phyloP scores from a whole-genome alignment of 768 basidiomycete genomes.

The Lactarius quietus region DNA sequence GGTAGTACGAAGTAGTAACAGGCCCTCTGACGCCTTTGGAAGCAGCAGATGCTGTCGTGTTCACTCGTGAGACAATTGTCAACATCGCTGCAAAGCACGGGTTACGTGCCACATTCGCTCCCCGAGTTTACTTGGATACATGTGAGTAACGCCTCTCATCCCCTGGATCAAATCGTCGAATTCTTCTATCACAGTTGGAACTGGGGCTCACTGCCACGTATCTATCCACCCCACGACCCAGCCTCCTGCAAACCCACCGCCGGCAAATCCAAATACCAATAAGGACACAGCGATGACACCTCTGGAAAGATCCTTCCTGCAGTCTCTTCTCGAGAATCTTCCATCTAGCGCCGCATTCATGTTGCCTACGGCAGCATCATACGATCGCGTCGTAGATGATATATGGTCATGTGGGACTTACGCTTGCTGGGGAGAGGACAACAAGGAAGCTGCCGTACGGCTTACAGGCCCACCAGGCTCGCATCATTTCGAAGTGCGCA shows the following conservation, averaged over 20 bases:
- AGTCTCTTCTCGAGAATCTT: conserved; percentile 56
- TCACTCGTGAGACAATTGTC: conserved; percentile 63
- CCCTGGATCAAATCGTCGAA: background rate
- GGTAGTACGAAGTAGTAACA: conserved; percentile 63
- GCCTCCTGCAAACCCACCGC: conserved; percentile 17
- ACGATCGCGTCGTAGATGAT: conserved; percentile 60
- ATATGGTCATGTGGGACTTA: conserved; percentile 72
- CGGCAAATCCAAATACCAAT: conserved; percentile 20
- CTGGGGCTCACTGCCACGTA: conserved; percentile 59
- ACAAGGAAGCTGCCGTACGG: conserved; percentile 63
- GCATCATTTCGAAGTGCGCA: conserved; percentile 63
- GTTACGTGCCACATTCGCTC: conserved; percentile 62
- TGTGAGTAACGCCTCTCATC: conserved; percentile 29
- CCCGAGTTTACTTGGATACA: conserved; percentile 44
- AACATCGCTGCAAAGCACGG: conserved; percentile 66
- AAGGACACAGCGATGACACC: conserved; percentile 35
- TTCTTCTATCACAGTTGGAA: conserved; percentile 40
- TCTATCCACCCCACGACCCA: conserved; percentile 48
- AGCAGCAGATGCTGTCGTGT: conserved; percentile 63
- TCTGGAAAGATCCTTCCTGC: conserved; percentile 56
- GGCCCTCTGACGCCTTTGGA: conserved; percentile 63
- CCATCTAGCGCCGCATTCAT: conserved; percentile 57
- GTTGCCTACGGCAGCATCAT: conserved; percentile 58
- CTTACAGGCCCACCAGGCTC: conserved; percentile 45
- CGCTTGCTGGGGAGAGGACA: conserved; percentile 64